A percentile compares a stretch with the other conserved stretches of the same genome.
Evolutionary conservation across 2,329 filamentous ascomycete genomes (phyloP).

Genomic region (Alternaria metachromatica): DNA sequence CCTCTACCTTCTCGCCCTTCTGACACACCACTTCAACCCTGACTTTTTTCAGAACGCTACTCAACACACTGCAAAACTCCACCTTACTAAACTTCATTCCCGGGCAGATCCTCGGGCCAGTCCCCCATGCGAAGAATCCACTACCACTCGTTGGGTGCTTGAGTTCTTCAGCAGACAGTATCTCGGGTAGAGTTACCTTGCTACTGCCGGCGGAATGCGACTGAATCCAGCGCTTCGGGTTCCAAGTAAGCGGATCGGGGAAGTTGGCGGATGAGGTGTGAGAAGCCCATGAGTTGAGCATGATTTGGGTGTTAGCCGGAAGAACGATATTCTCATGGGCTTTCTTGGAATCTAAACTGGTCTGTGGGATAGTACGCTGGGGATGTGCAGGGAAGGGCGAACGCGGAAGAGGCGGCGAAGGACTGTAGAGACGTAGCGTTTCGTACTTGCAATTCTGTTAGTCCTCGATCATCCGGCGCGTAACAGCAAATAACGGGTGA

Average conservation of each 20-base stretch:
- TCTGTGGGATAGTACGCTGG: constrained; percentile 11
- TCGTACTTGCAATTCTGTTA: constrained; percentile 23
- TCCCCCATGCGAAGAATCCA: constrained; percentile 57
- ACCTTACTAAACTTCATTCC: constrained; percentile 64
- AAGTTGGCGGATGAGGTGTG: constrained; percentile 39
- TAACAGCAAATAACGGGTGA: too few relatives aligned
- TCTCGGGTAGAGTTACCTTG: neutral
- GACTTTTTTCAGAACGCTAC: constrained; percentile 25
- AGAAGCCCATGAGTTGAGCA: constrained; percentile 28
- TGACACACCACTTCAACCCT: constrained; percentile 5
- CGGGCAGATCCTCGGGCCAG: constrained; percentile 59
- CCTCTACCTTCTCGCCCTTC: neutral
- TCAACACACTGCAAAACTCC: constrained; percentile 59
- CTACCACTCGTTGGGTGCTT: constrained; percentile 1
- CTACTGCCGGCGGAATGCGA: neutral
- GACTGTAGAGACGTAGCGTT: constrained; percentile 36
- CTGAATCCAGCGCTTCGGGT: constrained; percentile 45
- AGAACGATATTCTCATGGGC: constrained; percentile 6
- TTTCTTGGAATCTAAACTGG: neutral
- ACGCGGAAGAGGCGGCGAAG: constrained; percentile 27
- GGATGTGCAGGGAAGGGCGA: neutral
- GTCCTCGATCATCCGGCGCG: neutral
- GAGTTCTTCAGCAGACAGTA: constrained; percentile 5
- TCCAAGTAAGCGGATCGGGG: constrained; percentile 32
- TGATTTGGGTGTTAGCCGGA: constrained; percentile 20